These are phyloP conservation scores for Neltuma alba DNA, from an alignment of 306 rosid genomes.

Conservation along the genomic window DNA sequence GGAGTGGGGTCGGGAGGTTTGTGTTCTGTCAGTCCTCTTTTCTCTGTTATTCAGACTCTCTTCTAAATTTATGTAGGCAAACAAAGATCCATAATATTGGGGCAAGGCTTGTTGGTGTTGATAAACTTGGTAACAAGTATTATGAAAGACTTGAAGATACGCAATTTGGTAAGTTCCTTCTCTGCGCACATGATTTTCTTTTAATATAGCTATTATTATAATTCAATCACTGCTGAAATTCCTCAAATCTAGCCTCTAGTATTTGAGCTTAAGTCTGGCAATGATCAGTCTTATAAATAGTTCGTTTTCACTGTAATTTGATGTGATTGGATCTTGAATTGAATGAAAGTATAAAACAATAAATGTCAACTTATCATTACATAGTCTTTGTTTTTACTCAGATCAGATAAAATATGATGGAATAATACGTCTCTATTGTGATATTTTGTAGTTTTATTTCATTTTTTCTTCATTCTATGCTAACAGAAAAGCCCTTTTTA, in stretches of 20 bases:
- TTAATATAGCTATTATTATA: not conserved
- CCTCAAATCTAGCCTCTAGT: not conserved
- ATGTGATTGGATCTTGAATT: not conserved
- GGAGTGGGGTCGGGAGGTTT: not conserved
- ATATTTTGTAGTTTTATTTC: not conserved
- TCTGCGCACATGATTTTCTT: constrained; percentile 9
- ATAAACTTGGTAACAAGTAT: constrained; percentile 89
- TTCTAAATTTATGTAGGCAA: constrained; percentile 63
- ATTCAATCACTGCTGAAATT: not conserved
- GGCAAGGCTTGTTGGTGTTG: constrained; percentile 89
- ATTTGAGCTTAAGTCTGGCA: constrained; percentile 16
- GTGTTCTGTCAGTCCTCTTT: not conserved
- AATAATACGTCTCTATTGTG: not conserved
- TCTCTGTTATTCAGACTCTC: constrained; percentile 13
- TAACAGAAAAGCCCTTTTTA: not conserved
- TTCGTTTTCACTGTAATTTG: not conserved
- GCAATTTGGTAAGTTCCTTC: constrained; percentile 67
- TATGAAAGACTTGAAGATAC: constrained; percentile 66
- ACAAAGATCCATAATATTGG: constrained; percentile 98
- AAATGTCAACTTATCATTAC: not conserved
- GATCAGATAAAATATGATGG: not conserved
- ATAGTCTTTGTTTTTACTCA: not conserved
- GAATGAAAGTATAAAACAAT: not conserved
- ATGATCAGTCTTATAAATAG: not conserved
- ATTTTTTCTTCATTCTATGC: not conserved